phyloP scores from a whole-genome alignment of 2,329 filamentous ascomycete genomes.

The Davidsoniella virescens region DNA sequence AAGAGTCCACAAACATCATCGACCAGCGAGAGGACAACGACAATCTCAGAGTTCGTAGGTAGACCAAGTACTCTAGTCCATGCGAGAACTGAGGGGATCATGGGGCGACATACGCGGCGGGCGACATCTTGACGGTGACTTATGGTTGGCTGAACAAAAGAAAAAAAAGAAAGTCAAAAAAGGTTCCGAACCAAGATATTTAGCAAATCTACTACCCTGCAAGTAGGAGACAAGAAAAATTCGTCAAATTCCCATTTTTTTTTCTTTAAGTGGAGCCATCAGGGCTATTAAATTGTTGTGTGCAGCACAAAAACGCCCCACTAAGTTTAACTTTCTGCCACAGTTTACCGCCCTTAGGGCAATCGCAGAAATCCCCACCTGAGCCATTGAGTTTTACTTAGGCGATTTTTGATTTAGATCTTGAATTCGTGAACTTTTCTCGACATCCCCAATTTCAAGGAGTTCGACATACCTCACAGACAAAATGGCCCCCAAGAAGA shows the following conservation, averaged over 20 bases:
- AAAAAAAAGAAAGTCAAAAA: slow-evolving; percentile 10
- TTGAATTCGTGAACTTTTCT: slow-evolving; percentile 10
- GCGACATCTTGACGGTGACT: slow-evolving; percentile 22
- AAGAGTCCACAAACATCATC: not conserved
- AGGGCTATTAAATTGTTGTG: slow-evolving; percentile 11
- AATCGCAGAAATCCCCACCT: slow-evolving; percentile 8
- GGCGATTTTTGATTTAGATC: slow-evolving; percentile 6
- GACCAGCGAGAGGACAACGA: slow-evolving; percentile 70
- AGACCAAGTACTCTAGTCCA: slow-evolving; percentile 10
- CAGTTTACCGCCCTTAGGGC: slow-evolving; percentile 21
- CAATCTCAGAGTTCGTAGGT: slow-evolving; percentile 40
- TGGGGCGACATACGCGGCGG: slow-evolving; percentile 37
- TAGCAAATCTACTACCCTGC: not conserved
- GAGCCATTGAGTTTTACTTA: slow-evolving; percentile 7
- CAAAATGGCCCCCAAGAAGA: slow-evolving; percentile 92
- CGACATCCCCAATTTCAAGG: slow-evolving; percentile 14
- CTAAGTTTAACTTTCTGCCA: slow-evolving; percentile 19
- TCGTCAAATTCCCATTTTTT: slow-evolving; percentile 3
- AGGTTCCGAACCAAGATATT: not conserved
- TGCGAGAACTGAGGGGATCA: slow-evolving; percentile 18
- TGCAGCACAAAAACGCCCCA: slow-evolving; percentile 10
- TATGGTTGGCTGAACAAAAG: slow-evolving; percentile 6
- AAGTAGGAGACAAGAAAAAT: slow-evolving; percentile 1
- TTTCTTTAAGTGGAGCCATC: slow-evolving; percentile 9
- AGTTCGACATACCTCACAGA: slow-evolving; percentile 18